Evolutionary conservation across 176 grass and related monocot genomes (phyloP), one percentile per base, ranked within the genome.

Genomic region (Themeda triandra): DNA sequence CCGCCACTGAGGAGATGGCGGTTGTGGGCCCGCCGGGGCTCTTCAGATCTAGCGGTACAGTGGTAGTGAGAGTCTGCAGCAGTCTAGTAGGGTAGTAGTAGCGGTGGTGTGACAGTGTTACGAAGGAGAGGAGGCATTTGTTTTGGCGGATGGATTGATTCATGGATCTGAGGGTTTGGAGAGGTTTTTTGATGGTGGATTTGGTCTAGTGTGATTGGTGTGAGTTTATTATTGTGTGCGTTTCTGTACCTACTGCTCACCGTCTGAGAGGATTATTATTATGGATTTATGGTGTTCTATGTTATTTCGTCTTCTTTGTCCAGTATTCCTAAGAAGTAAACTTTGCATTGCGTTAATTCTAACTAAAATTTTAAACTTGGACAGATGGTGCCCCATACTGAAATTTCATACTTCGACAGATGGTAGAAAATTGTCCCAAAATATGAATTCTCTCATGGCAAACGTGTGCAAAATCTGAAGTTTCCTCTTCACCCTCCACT

Each of bases 1-100:
- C 67, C 74, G 71, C 88, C 71, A 90, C 39, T 92, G 83, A 92
- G 70, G 1, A 24, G 60, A n/a, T n/a, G n/a, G n/a, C n/a, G n/a
- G n/a, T n/a, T n/a, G 35, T 2, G 10, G n/a, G 13, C 21, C 5
- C 10, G 14, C 13, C 44, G 23, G 21, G 6, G 8, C 25, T 19
- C 29, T 24, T 21, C 84, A 49, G 72, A 89, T 89, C 67, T 23
- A 63, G 73, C 18, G 25, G 67, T 74, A 73, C 31, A 54, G 84
- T 36, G 13, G 54, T 79, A 64, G 68, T 19, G 13, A 1, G 72
- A 13, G 67, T 48, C 10, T 19, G 19, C 53, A 23, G 51, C 9
- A n/a, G n/a, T n/a, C n/a, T 71, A 39, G 45, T 49, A 49, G 46
- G 17, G n/a, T 62, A 17, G n/a, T 62, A 18, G 12, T 67, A 40